Evolutionary conservation across 2,329 filamentous ascomycete species (phyloP), one percentile per base, ranked within the genome.

Genomic region (Beauveria sp.): DNA sequence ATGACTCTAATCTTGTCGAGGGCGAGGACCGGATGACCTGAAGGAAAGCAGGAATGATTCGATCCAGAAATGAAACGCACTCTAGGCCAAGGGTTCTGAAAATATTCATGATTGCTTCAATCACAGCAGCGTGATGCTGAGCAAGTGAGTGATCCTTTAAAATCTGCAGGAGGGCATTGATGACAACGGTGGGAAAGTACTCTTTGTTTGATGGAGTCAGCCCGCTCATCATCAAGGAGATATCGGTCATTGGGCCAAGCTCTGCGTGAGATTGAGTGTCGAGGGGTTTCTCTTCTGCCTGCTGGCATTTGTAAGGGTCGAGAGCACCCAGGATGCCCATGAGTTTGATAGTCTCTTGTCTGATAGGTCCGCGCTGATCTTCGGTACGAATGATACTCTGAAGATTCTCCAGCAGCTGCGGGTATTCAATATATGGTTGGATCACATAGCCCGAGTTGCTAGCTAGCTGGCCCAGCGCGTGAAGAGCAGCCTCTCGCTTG

Each of bases 361-460:
- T 84, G 40, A 99, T 78, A 18, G 89, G 85, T 0, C 91, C 91
- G 59, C 92, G 88, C 64, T 92, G 91, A 2, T 84, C 81, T 73
- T 99, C 96, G 6, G 90, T 91, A 68, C 96, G 91, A 67, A 97
- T 94, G 66, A 99, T 96, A 66, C 89, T 91, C 71, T 97, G 93
- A 12, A 99, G 78, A 30, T 97, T 90, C 63, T 94, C 92, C 54
- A 99, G 85, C 9, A 99, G 83, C 70, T 97, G 89, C 0, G 96
- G 94, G 68, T 97, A 96, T 63, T 99, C 92, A 53, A 93, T 81
- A 69, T 99, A 99, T 0, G 96, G 96, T 61, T 92, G 87, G 63
- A 99, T 97, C 57, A 99, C 96, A 75, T 99, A 99, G 67, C 96
- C 94, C 14, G 92, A 94, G 73, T 96, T 97, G 70, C 92, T 96